Evolutionary conservation across 352 stramenopile species (phyloP), one percentile per base, ranked within the genome.

Genomic region (Salisapilia sapeloensis): DNA sequence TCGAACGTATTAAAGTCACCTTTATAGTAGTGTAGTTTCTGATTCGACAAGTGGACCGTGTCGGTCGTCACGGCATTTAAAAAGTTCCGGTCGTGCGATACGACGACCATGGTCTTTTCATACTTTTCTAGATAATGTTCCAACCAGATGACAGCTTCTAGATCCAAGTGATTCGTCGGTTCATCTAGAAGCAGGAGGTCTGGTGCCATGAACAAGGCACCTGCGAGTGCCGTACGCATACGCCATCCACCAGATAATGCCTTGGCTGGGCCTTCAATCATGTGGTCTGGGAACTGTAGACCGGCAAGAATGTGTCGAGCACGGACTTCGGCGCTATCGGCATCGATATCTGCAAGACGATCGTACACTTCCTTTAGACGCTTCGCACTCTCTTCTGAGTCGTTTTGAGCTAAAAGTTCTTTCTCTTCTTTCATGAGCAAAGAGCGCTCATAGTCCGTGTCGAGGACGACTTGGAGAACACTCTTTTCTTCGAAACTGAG

Each of bases 1-100:
- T 97, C 86, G 45, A 97, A 99, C 25, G 77, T 96, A 53, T 97
- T 91, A 70, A 96, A 97, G 58, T 98, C 85, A 20, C 92, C 93
- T 53, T 91, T 85, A 61, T 92, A 92, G 44, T 84, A 97, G 39
- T 53, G 67, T 15, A 98, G 60, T 50, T 96, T 94, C 54, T 89
- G 62, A 23, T 69, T 67, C 28, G 90, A 60, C 50, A 98, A 79
- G 40, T 95, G 67, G 16, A 98, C 79, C 20, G 91, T 95, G 50
- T 98, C 90, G 9, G 93, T 98, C 38, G 69, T 87, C 33, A 98
- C 87, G 43, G 92, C 83, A 47, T 98, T 97, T 18, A 98, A 48
- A 50, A 98, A 98, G 21, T 87, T 86, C 12, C 90, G 72, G 53
- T 98, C 92, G 51, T 98, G 92, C 39, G 77, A 96, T 12, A 98